Base-by-base conservation (phyloP, 2,329 filamentous ascomycete genomes). In the Geosmithia flava region DNA sequence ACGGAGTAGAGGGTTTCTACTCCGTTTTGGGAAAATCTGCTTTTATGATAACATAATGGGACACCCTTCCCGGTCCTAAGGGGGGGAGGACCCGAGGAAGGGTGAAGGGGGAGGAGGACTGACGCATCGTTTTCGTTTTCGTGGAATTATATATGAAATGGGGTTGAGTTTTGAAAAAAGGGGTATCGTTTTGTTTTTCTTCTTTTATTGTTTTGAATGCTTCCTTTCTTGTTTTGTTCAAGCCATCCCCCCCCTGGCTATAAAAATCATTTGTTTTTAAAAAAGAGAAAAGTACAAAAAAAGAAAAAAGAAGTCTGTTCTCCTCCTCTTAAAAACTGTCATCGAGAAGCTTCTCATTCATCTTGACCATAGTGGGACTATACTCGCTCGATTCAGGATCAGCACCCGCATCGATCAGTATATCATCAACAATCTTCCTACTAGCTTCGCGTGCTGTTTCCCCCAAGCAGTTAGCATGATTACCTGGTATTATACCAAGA, bases 361-460 rank as follows among this genome's bases (percentile, higher is more conserved):
- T 78, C 64, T 79, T 80, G 42, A 83, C 76, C 68, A 83, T 73
- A 0, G 76, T 80, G 3, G 80, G 80, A 54, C 79, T 83, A 56
- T 80, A 77, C 57, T 81, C 77, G 2, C 68, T 67, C 20, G 70
- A 72, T 47, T 74, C 71, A 4, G 59, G 60, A 48, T 78, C 75
- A 4, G 76, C 83, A 2, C 87, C 87, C 3, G 87, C 87, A 42
- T 86, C 87, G 42, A 85, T 65, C 7, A 93, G 68, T 45, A 94
- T 76, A 58, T 91, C 85, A 47, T 89, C 83, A 0, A 94, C 86
- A 50, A 94, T 91, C 49, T 81, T 77, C 61, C 77, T 83, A 58
- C 85, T 90, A 3, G 87, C 87, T 63, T 93, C 86, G 48, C 84
- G 78, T 29, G 87, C 87, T 83, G 45, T 49, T 55, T 47, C n/a